Base-by-base conservation (phyloP, 352 stramenopile genomes). In the Globisporangium iwayamae region DNA sequence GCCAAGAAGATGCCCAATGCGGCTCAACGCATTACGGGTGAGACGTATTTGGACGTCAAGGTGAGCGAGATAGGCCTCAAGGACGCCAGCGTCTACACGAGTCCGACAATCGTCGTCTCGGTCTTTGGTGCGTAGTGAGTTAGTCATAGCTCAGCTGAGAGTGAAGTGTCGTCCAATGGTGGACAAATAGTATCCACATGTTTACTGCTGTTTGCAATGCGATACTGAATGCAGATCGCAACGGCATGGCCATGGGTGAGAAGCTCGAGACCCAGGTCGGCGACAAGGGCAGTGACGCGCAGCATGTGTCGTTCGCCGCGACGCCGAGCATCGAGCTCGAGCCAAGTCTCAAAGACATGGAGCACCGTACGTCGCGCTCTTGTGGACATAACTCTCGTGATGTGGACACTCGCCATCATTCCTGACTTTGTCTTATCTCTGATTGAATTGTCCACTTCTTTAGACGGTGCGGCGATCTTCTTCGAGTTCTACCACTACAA, bases 401-500 rank as follows among this genome's bases (percentile, higher is more conserved):
- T 22, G 28, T 56, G 14, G 50, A 16, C 28, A 20, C 22, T 20
- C 30, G 39, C 18, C 18, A 48, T 48, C 43, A 14, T 8, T 11
- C 4, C 18, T 55, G 22, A 55, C 7, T 18, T 7, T 18, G 32
- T 22, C 22, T 13, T 55, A 13, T 36, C 50, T 34, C 25, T 28
- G 25, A 28, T 14, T 3, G 3, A 25, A 41, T n/a, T 56, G 50
- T 25, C 16, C 28, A 22, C 9, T 28, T 28, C 4, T 57, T 3
- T 53, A 91, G 82, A 73, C 25, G 78, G 77, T 18, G 77, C 71
- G 34, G 78, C 80, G 16, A 72, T 91, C 50, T 87, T 83, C 62
- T 85, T 91, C 20, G 82, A 87, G 61, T 79, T 91, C 53, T 82
- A 82, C 56, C 82, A 91, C 70, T 91, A 88, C 71, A 91, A 91